Conservation (phyloP, 2,329 filamentous ascomycete genomes). For the Geosmithia flava region DNA sequence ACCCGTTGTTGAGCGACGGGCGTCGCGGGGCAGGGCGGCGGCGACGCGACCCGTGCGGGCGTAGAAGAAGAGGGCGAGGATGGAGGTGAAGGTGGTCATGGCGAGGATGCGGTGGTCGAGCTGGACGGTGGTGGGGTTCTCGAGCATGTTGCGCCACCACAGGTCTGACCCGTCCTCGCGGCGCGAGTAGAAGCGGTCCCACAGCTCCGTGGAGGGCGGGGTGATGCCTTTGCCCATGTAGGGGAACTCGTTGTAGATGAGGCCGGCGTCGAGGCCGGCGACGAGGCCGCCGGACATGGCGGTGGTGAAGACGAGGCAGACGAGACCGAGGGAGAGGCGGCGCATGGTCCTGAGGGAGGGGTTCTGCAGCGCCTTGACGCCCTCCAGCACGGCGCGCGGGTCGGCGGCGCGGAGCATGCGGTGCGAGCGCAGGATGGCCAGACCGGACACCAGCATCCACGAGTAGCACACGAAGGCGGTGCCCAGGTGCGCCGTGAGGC, state of each 20-base stretch:
- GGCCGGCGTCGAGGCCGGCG: conserved; percentile 84
- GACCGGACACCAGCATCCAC: conserved; percentile 84
- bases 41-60: conserved; percentile 51
- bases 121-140: conserved; percentile 93
- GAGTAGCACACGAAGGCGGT: conserved; percentile 88
- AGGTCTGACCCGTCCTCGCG: conserved; percentile 68
- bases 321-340: conserved; percentile 56
- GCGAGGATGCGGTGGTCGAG: conserved; percentile 91
- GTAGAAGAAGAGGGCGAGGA: conserved; percentile 73
- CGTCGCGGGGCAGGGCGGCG: conserved; percentile 47
- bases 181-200: conserved; percentile 75
- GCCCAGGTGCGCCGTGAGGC: conserved; percentile 77
- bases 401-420: conserved; percentile 47
- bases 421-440: conserved; percentile 70
- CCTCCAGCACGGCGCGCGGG: conserved; percentile 47
- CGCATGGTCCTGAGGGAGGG: conserved; percentile 64
- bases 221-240: conserved; percentile 80
- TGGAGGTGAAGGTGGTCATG: conserved; percentile 72
- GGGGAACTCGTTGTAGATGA: conserved; percentile 99
- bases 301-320: conserved; percentile 71
- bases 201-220: conserved; percentile 73
- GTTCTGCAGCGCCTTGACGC: conserved; percentile 48
- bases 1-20: conserved; percentile 59
- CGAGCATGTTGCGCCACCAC: conserved; percentile 95
- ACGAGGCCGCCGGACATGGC: conserved; percentile 91